Conservation (phyloP, 805 yeast genomes). For the Saccharomycopsis sp. region DNA sequence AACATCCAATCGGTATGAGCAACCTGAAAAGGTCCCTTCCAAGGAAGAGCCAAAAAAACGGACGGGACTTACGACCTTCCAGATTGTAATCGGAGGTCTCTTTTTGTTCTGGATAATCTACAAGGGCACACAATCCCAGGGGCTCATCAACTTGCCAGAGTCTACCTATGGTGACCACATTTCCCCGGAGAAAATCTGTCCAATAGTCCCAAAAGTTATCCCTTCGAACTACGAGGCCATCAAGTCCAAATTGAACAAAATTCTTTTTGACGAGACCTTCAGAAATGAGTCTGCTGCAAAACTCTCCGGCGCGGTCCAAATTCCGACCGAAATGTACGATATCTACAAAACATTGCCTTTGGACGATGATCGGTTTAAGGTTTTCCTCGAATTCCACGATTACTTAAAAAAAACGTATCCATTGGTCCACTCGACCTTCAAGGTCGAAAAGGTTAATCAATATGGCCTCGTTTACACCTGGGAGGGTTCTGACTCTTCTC, state of each 20-base stretch:
- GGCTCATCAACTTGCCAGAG: not conserved
- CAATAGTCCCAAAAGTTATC: constrained; percentile 7
- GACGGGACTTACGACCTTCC: not conserved
- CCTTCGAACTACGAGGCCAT: constrained; percentile 11
- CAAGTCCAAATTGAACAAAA: constrained; percentile 6
- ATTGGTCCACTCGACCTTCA: constrained; percentile 38
- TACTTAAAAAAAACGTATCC: constrained; percentile 54
- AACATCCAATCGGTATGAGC: not conserved
- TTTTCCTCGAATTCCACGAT: constrained; percentile 42
- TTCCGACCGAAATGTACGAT: constrained; percentile 62
- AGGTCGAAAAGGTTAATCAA: constrained; percentile 50
- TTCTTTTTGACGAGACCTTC: constrained; percentile 30
- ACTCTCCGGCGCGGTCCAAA: constrained; percentile 51
- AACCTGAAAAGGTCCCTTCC: not conserved
- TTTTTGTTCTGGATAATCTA: not conserved
- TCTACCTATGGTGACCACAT: not conserved
- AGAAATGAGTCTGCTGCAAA: constrained; percentile 37
- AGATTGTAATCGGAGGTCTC: not conserved
- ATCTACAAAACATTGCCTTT: constrained; percentile 38
- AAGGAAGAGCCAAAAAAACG: not conserved
- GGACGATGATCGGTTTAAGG: constrained; percentile 45
- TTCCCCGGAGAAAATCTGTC: constrained; percentile 6
- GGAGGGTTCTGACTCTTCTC: constrained; percentile 42
- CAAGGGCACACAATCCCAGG: not conserved
- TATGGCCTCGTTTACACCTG: constrained; percentile 60